Percentiles rank a stretch among this genome's conserved stretches.
Conservation (phyloP, 495 filamentous ascomycete genomes). For the Chlorociboria aeruginascens region DNA sequence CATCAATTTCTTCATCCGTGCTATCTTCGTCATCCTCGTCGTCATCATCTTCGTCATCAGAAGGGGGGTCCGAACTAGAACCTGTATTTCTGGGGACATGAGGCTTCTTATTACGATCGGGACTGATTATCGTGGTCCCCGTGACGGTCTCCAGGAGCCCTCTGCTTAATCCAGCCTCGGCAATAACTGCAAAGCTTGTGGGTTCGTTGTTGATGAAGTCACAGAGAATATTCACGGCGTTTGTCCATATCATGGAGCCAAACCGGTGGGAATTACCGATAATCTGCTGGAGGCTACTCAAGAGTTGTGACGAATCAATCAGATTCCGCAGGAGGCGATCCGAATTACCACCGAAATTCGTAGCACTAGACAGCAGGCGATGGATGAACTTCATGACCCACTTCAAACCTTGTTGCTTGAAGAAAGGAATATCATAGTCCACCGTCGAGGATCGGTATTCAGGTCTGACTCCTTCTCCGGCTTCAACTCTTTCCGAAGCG, state of each 20-base stretch:
- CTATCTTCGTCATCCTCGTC: slow-evolving; percentile 1
- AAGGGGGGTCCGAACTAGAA: neutral
- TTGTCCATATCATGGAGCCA: slow-evolving; percentile 89
- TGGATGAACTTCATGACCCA: slow-evolving; percentile 94
- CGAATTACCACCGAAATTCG: slow-evolving; percentile 55
- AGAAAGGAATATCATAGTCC: slow-evolving; percentile 87
- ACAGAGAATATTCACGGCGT: slow-evolving; percentile 77
- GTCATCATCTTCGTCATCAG: slow-evolving; percentile 12
- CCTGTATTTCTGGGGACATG: neutral
- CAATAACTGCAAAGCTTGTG: slow-evolving; percentile 90
- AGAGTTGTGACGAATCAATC: slow-evolving; percentile 79
- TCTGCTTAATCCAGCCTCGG: slow-evolving; percentile 82
- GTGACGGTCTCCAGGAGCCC: slow-evolving; percentile 73
- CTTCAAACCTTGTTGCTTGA: slow-evolving; percentile 82
- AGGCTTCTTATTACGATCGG: slow-evolving; percentile 6
- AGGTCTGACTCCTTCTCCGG: slow-evolving; percentile 62
- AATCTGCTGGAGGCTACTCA: slow-evolving; percentile 67
- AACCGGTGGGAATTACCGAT: slow-evolving; percentile 66
- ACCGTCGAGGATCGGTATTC: slow-evolving; percentile 68
- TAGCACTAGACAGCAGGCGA: slow-evolving; percentile 78
- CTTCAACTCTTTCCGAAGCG: slow-evolving; percentile 48
- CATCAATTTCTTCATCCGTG: slow-evolving; percentile 1
- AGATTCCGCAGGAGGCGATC: slow-evolving; percentile 85
- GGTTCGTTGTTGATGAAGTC: slow-evolving; percentile 99
- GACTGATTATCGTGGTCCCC: slow-evolving; percentile 24